Base-by-base conservation (phyloP, 495 filamentous ascomycete genomes). In the Neurospora sublineolata region DNA sequence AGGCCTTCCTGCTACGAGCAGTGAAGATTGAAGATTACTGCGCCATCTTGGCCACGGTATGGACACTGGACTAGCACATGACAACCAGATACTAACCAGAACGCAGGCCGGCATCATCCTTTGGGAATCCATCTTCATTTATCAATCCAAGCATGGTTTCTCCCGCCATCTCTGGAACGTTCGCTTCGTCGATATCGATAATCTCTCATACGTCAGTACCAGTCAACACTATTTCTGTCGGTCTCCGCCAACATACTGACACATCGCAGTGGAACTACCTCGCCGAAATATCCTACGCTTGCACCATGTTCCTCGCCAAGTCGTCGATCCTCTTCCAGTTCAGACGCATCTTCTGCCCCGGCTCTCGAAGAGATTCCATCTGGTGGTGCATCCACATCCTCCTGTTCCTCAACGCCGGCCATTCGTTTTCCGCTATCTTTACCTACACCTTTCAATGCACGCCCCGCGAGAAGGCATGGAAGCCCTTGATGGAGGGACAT, bases 391-490 rank as follows among this genome's bases (percentile, higher is more conserved):
- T 80, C 39, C 75, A 80, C 20, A 60, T 8, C 3, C 52, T 82
- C 4, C 70, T 82, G 7, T 75, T 74, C 38, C 60, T 73, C 23
- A 78, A 81, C 37, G 71, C 70, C 7, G 69, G 74, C 6, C 78
- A 79, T 68, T 76, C 78, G 33, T 52, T 70, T 0, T 72, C 74
- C 11, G 74, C 74, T 40, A 69, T 78, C 44, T 75, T 79, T 33
- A 75, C 76, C n/a, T 75, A 79, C 2, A 75, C 76, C 16, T 78
- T 78, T 7, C 77, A 78, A 44, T 78, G 77, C 38, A 72, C 60
- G 5, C 77, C 76, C 1, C 72, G 77, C 27, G 77, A 78, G 42
- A 77, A 77, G 64, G 68, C 74, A 18, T 78, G 77, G 77, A 75
- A 76, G 39, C 23, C 74, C 2, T 60, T 74, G 3, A 60, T 76